Conservation (phyloP, 208 protist species). For the Wallacemonas sp. region DNA sequence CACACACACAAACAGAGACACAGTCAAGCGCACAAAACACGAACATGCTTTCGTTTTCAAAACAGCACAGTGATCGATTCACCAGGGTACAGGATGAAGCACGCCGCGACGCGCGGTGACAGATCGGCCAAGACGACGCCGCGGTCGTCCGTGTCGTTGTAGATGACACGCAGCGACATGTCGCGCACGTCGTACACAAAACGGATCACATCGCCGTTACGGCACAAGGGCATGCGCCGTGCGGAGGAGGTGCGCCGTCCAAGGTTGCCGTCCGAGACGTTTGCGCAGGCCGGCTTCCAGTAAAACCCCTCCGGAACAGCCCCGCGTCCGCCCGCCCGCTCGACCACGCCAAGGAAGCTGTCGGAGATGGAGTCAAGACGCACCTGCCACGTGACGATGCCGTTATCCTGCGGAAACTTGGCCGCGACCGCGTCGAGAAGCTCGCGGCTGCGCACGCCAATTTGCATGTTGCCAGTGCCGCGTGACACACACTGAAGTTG, state of each 20-base stretch:
- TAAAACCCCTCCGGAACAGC: constrained; percentile 76
- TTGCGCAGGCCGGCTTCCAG: constrained; percentile 67
- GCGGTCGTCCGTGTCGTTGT: constrained; percentile 57
- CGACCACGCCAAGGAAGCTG: constrained; percentile 78
- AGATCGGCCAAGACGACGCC: constrained; percentile 58
- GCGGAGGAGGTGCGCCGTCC: constrained; percentile 40
- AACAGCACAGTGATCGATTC: constrained; percentile 73
- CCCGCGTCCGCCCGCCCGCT: constrained; percentile 36
- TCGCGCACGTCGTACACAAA: constrained; percentile 59
- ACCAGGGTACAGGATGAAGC: constrained; percentile 85
- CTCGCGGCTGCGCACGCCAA: constrained; percentile 82
- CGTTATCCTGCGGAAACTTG: constrained; percentile 52
- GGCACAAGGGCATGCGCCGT: constrained; percentile 57
- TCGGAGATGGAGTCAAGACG: constrained; percentile 68
- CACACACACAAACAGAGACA: no score
- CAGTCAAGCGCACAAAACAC: no score
- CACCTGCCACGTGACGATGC: constrained; percentile 68
- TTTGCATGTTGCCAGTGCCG: constrained; percentile 42
- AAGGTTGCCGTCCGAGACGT: constrained; percentile 60
- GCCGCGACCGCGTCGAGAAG: constrained; percentile 42
- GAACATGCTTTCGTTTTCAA: no score
- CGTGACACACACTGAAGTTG: constrained; percentile 59
- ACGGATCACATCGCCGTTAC: constrained; percentile 54
- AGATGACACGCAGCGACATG: constrained; percentile 38
- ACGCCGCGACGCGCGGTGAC: constrained; percentile 57